A percentile compares a stretch with the other conserved stretches of the same genome.
phyloP scores from a whole-genome alignment of 2,329 filamentous ascomycete species.

The Huntiella savannae region DNA sequence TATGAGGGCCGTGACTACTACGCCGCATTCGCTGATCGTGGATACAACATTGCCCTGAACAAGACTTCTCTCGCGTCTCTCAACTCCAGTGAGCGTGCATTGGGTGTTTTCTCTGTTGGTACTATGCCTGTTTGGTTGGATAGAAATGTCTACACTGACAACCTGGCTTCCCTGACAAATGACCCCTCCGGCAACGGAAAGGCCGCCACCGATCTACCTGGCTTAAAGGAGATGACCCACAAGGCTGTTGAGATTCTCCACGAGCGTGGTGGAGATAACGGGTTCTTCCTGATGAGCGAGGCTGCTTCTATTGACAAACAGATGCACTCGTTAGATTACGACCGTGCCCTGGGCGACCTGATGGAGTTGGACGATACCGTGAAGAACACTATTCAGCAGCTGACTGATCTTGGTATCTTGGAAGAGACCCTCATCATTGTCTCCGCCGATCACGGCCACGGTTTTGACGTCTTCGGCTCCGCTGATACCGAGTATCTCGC shows the following conservation, averaged over 20 bases:
- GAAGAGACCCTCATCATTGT: conserved; percentile 64
- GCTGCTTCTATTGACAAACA: conserved; percentile 76
- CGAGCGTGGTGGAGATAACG: conserved; percentile 43
- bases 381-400: conserved; percentile 51
- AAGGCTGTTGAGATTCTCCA: conserved; percentile 71
- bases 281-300: conserved; percentile 78
- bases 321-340: conserved; percentile 74
- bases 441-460: conserved; percentile 77
- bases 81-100: conserved; percentile 39
- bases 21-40: conserved; percentile 50
- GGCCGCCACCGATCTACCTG: conserved; percentile 55
- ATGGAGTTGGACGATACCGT: conserved; percentile 74
- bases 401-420: conserved; percentile 44
- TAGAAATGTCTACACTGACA: conserved; percentile 59
- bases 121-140: conserved; percentile 76
- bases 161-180: conserved; percentile 47
- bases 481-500: conserved; percentile 64
- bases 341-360: conserved; percentile 67
- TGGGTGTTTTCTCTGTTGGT: conserved; percentile 58
- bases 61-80: conserved; percentile 47
- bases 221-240: conserved; percentile 75
- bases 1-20: conserved; percentile 63
- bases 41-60: conserved; percentile 55
- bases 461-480: conserved; percentile 69
- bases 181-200: conserved; percentile 45